Base-by-base conservation (phyloP, 2,329 filamentous ascomycete genomes). In the Aspergillus amoenus region DNA sequence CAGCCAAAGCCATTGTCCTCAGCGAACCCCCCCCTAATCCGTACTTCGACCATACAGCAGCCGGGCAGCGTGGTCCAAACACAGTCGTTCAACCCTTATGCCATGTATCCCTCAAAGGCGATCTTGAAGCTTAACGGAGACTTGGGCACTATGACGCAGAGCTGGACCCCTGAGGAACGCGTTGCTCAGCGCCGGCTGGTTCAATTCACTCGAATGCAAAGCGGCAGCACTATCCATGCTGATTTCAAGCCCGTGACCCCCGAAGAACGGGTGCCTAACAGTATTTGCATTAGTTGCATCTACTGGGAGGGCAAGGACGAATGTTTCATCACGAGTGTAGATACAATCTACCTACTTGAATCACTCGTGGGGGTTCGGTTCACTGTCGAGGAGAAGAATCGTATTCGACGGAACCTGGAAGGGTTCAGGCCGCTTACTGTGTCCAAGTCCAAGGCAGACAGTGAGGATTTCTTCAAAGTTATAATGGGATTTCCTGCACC, bases 401-500 rank as follows among this genome's bases (percentile, higher is more conserved):
- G 94, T 52, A 97, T 99, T 67, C 88, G 94, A 30, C 87, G 94
- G 61, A 99, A 99, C 69, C 81, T 99, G 34, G 94, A 99, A 73
- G 93, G 93, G 0, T 97, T 96, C 79, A 88, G 91, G 37, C 94
- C 94, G 1, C 78, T 91, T 62, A 99, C 94, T 0, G 92, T 99
- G 17, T 96, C 92, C 65, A 99, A 99, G 76, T 87, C 88, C 57
- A 96, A 96, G 76, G 71, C 87, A 1, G 93, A 97, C 58, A 96
- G 90, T 71, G 93, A 97, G 73, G 91, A 95, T 55, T 97, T 97
- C 75, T 97, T 97, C 86, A 97, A 97, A 79, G 84, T 97, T 67
- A 97, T 99, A 77, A 99, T 99, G 94, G 91, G 87, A 1, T 97
- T 97, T 70, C 91, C 92, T 12, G 90, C 89, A 59, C 94, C 94